These are phyloP conservation scores for Henckelia pumila DNA, from an alignment of 257 asterid species.

Conservation along the genomic window DNA sequence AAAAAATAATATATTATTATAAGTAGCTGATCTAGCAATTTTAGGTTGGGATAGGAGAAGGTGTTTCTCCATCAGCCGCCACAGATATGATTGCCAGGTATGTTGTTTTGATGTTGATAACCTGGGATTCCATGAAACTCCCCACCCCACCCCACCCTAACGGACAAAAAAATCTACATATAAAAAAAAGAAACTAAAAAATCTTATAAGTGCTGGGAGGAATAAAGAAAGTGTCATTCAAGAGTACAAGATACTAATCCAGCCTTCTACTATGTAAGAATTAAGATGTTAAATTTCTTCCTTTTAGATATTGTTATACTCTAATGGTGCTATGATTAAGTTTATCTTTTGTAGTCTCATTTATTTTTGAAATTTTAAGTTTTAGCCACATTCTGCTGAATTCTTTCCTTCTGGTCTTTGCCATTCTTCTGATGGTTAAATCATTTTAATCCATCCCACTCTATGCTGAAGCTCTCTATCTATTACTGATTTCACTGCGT, in stretches of 20 bases:
- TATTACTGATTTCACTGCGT: conserved; percentile 4
- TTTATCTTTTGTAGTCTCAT: neutral
- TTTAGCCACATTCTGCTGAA: neutral
- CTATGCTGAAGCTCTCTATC: neutral
- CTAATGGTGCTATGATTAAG: neutral
- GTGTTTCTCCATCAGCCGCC: conserved; percentile 99
- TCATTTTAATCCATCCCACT: too few species aligned
- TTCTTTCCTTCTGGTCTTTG: neutral
- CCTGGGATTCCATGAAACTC: conserved; percentile 5
- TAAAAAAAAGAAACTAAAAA: neutral
- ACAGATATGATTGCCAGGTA: conserved; percentile 98
- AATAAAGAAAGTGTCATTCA: conserved; percentile 9
- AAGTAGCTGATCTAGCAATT: conserved; percentile 23
- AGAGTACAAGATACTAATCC: neutral
- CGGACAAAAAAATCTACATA: neutral
- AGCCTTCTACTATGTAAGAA: neutral
- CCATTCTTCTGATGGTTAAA: neutral
- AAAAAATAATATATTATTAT: neutral
- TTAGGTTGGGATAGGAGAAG: conserved; percentile 99
- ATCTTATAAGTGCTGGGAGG: neutral
- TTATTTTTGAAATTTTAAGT: neutral
- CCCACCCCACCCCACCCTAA: neutral
- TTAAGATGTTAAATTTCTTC: neutral
- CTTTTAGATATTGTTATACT: neutral
- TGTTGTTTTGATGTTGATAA: conserved; percentile 1